Conservation (phyloP, 129 eudicot species). For the Chrysanthemum seticuspe region DNA sequence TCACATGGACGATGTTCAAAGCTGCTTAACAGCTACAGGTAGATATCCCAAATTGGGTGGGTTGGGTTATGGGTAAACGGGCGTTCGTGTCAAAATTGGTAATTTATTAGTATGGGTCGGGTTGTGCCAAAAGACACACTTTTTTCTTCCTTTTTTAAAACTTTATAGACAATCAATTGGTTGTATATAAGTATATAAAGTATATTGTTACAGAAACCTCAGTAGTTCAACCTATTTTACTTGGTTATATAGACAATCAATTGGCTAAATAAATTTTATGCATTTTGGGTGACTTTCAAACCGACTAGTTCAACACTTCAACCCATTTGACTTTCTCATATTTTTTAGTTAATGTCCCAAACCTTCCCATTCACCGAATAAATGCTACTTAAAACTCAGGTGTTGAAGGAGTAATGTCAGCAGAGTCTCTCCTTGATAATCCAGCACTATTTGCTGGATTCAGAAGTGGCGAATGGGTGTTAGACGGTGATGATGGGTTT, state of each 20-base stretch:
- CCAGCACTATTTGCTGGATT: slow-evolving; percentile 93
- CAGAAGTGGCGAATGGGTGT: slow-evolving; percentile 67
- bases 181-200: neutral
- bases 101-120: neutral
- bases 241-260: neutral
- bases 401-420: slow-evolving; percentile 86
- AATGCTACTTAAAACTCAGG: slow-evolving; percentile 32
- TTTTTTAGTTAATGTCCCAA: neutral
- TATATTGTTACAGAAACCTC: neutral
- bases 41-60: slow-evolving; percentile 2
- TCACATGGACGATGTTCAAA: slow-evolving; percentile 76
- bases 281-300: neutral
- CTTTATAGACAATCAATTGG: neutral
- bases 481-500: slow-evolving; percentile 32
- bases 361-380: neutral
- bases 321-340: neutral
- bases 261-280: neutral
- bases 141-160: neutral
- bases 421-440: slow-evolving; percentile 87
- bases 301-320: too few species aligned
- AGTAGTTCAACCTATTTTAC: too few species aligned
- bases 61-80: neutral
- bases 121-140: neutral
- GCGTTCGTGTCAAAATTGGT: neutral
- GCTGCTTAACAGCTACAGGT: slow-evolving; percentile 63